Evolutionary conservation across 495 filamentous ascomycete species (phyloP).

Genomic region (Podospora bellae-mahoneyi): DNA sequence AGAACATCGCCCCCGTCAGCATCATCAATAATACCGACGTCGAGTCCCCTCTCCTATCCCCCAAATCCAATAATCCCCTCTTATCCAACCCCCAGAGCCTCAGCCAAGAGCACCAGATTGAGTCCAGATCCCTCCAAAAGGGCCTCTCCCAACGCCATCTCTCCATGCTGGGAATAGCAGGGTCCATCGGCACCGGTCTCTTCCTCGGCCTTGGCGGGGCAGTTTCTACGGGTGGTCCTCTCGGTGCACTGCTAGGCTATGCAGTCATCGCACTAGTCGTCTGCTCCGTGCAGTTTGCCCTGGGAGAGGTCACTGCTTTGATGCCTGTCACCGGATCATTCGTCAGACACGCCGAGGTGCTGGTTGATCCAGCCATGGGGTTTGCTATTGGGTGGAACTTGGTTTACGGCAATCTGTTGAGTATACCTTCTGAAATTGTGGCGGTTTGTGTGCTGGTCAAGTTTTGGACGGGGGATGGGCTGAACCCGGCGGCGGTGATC

Average conservation of each 20-base stretch:
- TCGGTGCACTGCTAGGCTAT: slow-evolving; percentile 54
- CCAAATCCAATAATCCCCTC: background rate
- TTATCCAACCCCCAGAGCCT: background rate
- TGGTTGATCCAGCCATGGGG: slow-evolving; percentile 73
- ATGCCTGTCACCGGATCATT: slow-evolving; percentile 57
- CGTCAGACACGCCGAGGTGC: slow-evolving; percentile 64
- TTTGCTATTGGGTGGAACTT: slow-evolving; percentile 70
- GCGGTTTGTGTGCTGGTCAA: slow-evolving; percentile 58
- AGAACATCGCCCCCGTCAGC: background rate
- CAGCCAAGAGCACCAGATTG: slow-evolving; percentile 6
- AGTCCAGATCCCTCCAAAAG: slow-evolving; percentile 38
- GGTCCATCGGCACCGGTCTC: slow-evolving; percentile 54
- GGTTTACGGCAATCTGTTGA: slow-evolving; percentile 48
- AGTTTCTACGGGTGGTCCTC: slow-evolving; percentile 46
- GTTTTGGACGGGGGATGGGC: slow-evolving; percentile 46
- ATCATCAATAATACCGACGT: slow-evolving; percentile 22
- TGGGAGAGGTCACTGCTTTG: slow-evolving; percentile 62
- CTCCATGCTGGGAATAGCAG: slow-evolving; percentile 47
- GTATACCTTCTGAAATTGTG: slow-evolving; percentile 60
- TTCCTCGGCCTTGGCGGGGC: slow-evolving; percentile 50
- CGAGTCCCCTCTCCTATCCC: slow-evolving; percentile 18
- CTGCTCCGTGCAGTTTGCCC: slow-evolving; percentile 50
- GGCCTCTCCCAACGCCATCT: slow-evolving; percentile 46
- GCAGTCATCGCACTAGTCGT: slow-evolving; percentile 50
- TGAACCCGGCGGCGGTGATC: slow-evolving; percentile 54